A percentile compares a stretch with the other conserved stretches of the same genome.
These are phyloP conservation scores for Botryotinia narcissicola DNA, from an alignment of 2,329 filamentous ascomycete genomes.

Conservation along the genomic window DNA sequence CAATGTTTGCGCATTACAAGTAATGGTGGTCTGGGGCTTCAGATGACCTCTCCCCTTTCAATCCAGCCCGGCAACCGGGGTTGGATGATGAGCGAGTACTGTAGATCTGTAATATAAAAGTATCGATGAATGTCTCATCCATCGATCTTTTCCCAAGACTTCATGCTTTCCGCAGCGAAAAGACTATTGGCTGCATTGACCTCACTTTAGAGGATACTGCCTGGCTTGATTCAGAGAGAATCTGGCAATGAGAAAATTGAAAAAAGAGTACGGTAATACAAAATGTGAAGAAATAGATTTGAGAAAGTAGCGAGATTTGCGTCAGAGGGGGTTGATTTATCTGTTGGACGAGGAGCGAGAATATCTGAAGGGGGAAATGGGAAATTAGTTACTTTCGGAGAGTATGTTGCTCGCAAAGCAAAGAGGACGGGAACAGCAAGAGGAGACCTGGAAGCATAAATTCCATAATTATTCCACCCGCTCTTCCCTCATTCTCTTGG, in stretches of 20 bases:
- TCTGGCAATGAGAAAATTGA: neutral
- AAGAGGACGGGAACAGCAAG: neutral
- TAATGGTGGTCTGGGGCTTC: neutral
- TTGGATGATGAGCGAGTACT: neutral
- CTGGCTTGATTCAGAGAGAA: neutral
- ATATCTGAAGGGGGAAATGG: neutral
- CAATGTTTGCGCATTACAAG: neutral
- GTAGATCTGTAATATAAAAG: neutral
- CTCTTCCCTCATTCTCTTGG: neutral
- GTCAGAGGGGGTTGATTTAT: neutral
- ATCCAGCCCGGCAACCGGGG: neutral
- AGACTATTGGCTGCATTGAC: neutral
- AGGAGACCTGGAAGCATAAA: neutral
- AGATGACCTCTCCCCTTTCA: neutral
- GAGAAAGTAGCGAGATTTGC: neutral
- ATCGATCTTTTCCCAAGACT: neutral
- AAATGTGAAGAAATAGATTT: neutral
- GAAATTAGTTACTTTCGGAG: neutral
- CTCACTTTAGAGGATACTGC: neutral
- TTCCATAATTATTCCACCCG: neutral
- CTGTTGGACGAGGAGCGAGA: slow-evolving; percentile 10
- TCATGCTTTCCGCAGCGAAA: neutral
- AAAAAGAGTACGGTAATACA: neutral
- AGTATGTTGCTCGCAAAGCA: neutral
- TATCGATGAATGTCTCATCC: neutral